Conservation (phyloP, 495 filamentous ascomycete species). For the Elasticomyces elasticus region DNA sequence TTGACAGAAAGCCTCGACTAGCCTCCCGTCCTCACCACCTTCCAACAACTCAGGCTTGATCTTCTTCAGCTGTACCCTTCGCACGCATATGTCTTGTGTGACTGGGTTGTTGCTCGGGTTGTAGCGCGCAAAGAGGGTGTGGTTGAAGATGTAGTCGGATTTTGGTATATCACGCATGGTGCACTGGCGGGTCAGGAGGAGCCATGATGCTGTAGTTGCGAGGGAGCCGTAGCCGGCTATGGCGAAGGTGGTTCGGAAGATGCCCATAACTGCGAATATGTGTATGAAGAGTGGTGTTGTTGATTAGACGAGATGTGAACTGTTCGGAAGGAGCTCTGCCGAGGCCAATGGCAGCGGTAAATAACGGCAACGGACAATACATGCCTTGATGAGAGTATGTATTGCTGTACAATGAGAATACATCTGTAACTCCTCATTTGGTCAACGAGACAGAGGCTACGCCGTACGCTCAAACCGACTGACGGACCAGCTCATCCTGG, state of each 20-base stretch:
- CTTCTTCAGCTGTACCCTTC: slow-evolving; percentile 50
- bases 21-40: slow-evolving; percentile 47
- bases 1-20: slow-evolving; percentile 53
- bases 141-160: slow-evolving; percentile 53
- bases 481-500: too few relatives aligned
- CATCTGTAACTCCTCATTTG: too few relatives aligned
- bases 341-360: not conserved
- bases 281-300: not conserved
- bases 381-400: not conserved
- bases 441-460: too few relatives aligned
- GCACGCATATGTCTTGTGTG: slow-evolving; percentile 52
- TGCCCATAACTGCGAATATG: slow-evolving; percentile 9
- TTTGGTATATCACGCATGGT: slow-evolving; percentile 40
- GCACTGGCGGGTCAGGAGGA: slow-evolving; percentile 38
- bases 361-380: not conserved
- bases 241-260: slow-evolving; percentile 21
- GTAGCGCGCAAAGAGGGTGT: slow-evolving; percentile 43
- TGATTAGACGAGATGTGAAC: not conserved
- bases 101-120: slow-evolving; percentile 55
- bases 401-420: too few relatives aligned
- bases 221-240: slow-evolving; percentile 20
- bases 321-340: not conserved
- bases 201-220: slow-evolving; percentile 37
- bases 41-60: slow-evolving; percentile 57
- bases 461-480: too few relatives aligned